phyloP scores from a whole-genome alignment of 805 yeast species.

The Teunomyces gatunensis region DNA sequence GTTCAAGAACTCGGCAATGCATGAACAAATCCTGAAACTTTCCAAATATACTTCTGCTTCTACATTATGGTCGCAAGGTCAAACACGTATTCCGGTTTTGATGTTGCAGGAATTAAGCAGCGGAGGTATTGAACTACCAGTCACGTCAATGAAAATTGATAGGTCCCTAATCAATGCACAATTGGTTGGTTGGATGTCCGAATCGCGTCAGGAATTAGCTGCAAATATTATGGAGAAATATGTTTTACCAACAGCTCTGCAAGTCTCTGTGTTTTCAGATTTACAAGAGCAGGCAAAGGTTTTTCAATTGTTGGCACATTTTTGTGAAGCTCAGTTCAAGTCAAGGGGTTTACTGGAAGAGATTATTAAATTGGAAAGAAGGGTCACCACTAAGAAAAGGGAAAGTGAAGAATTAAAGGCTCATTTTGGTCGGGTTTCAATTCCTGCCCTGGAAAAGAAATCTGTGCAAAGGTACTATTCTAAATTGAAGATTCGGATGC shows the following conservation, averaged over 20 bases:
- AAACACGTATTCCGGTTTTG: conserved; percentile 53
- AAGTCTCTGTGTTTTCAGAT: conserved; percentile 5
- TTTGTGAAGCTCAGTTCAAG: conserved; percentile 66
- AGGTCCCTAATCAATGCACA: conserved; percentile 30
- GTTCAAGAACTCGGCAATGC: conserved; percentile 6
- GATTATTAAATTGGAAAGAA: conserved; percentile 37
- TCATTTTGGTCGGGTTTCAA: conserved; percentile 40
- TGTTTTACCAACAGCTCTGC: conserved; percentile 45
- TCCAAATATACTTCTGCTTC: conserved; percentile 52
- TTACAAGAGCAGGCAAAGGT: conserved; percentile 39
- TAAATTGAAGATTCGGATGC: conserved; percentile 47
- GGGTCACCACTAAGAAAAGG: conserved; percentile 39
- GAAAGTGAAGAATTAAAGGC: conserved; percentile 51
- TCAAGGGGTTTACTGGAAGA: conserved; percentile 44
- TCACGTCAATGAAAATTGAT: conserved; percentile 18
- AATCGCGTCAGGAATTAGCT: conserved; percentile 67
- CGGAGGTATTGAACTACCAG: conserved; percentile 11
- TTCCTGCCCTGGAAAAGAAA: conserved; percentile 46
- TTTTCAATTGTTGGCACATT: conserved; percentile 62
- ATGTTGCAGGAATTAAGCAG: conserved; percentile 38
- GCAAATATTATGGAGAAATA: conserved; percentile 54
- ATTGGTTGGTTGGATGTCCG: conserved; percentile 69
- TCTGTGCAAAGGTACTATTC: conserved; percentile 52
- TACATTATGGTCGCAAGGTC: conserved; percentile 64
- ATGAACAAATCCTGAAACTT: conserved; percentile 10